phyloP scores from a whole-genome alignment of 768 basidiomycete genomes.

The Atractiella rhizophila region DNA sequence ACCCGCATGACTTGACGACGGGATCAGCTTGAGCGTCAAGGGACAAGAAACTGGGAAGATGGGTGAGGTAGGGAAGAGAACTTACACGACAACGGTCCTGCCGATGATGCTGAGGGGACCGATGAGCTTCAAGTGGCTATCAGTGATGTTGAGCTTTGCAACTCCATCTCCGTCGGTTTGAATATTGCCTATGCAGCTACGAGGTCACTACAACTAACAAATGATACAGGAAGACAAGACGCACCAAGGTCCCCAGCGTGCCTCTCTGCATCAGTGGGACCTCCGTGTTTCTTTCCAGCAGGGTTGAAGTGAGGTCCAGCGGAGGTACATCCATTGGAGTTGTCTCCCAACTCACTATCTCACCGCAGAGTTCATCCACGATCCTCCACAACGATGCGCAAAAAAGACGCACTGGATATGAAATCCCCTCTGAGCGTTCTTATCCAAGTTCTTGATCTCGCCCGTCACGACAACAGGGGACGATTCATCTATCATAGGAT shows the following conservation, averaged over 20 bases:
- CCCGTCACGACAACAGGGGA: constrained; percentile 38
- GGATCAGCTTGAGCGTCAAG: neutral
- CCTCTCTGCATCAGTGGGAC: constrained; percentile 30
- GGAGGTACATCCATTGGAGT: constrained; percentile 38
- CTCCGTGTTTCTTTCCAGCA: constrained; percentile 38
- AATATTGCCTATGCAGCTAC: no score
- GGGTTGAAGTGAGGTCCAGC: constrained; percentile 61
- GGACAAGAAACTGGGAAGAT: neutral
- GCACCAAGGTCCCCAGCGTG: constrained; percentile 38
- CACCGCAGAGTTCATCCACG: neutral
- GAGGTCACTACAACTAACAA: no score
- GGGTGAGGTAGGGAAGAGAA: constrained; percentile 23
- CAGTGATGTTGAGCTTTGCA: constrained; percentile 35
- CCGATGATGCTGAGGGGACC: constrained; percentile 45
- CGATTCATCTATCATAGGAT: constrained; percentile 21
- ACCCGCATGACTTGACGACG: constrained; percentile 25
- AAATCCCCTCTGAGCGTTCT: constrained; percentile 40
- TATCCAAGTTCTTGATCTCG: constrained; percentile 34
- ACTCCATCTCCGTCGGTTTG: constrained; percentile 33
- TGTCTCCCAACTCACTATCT: constrained; percentile 33
- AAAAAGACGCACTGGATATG: constrained; percentile 44
- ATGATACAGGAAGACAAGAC: no score
- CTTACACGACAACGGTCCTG: constrained; percentile 50
- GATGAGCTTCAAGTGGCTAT: constrained; percentile 38
- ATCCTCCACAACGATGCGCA: neutral